Base-by-base conservation (phyloP, 345 rosid species). In the Adansonia digitata region DNA sequence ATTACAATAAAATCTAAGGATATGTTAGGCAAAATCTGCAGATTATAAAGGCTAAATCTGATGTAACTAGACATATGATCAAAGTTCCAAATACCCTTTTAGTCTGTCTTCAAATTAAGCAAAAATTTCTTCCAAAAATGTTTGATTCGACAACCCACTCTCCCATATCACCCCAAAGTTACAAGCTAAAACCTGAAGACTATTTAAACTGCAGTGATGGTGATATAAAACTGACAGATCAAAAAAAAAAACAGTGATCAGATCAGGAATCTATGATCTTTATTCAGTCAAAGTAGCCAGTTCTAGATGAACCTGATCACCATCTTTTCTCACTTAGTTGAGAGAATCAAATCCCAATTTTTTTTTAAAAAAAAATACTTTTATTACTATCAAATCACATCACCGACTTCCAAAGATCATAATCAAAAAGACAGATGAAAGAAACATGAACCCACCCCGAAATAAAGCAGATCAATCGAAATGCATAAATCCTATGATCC, bases 401-500 rank as follows among this genome's bases (percentile, higher is more conserved):
- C 24, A 63, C 5, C 14, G 48, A n/a, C 60, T 34, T 31, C 71
- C 48, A 48, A 48, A 74, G 77, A 74, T 74, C 37, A 61, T 8
- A 71, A 20, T 55, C 0, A 18, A 40, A 48, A 24, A 2, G 13
- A 35, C 42, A 2, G 77, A 45, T 39, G 27, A 57, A 24, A 24
- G n/a, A 14, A 72, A 49, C 67, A 63, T 67, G 74, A 48, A 52
- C 18, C 27, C 7, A 56, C 35, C 29, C 40, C 14, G 45, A 13
- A 34, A 39, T 5, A 34, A 49, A 74, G 8, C 46, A 77, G 71
- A 71, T n/a, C 72, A 80, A 51, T 48, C 73, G 35, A 65, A 37
- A 39, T 1, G n/a, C 27, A 40, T 11, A 63, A 27, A 67, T 17
- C 35, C 55, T 57, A 69, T 24, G 40, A 79, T 72, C 75, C 31